Percentiles rank a stretch among this genome's conserved stretches.
Evolutionary conservation across 495 filamentous ascomycete species (phyloP).

Genomic region (Lasiosphaeria hispida): DNA sequence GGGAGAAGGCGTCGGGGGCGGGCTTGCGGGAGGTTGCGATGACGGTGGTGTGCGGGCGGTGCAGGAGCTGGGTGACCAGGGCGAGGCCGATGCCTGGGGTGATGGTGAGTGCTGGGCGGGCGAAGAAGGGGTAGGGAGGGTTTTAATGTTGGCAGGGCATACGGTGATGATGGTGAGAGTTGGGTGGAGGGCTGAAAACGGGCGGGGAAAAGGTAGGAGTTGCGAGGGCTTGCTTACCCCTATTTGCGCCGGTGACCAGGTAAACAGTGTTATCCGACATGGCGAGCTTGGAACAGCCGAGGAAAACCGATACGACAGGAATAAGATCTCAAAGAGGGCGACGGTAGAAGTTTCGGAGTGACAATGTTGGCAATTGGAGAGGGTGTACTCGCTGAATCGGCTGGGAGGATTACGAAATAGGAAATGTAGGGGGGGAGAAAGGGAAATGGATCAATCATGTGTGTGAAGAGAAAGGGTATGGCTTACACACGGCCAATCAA

Average conservation of each 20-base stretch:
- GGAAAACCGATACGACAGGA: too few species aligned
- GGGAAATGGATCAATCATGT: not conserved
- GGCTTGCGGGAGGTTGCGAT: constrained; percentile 47
- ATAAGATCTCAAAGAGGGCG: too few species aligned
- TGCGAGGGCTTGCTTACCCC: constrained; percentile 20
- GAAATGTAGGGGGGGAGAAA: not conserved
- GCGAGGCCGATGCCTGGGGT: constrained; percentile 47
- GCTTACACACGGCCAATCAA: constrained; percentile 20
- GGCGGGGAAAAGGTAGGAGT: not conserved
- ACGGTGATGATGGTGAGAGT: not conserved
- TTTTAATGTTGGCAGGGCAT: not conserved
- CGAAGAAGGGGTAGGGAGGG: not conserved
- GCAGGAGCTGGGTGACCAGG: constrained; percentile 38
- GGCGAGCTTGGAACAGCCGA: not conserved
- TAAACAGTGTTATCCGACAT: constrained; percentile 31
- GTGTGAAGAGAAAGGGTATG: not conserved
- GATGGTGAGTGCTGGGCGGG: not conserved
- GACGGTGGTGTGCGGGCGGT: constrained; percentile 45
- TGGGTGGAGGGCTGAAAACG: not conserved
- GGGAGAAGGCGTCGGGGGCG: constrained; percentile 14
- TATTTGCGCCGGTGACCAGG: constrained; percentile 43
- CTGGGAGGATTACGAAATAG: too few species aligned
- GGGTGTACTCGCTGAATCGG: too few species aligned
- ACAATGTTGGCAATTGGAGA: too few species aligned
- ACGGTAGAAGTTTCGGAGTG: too few species aligned